Base-by-base conservation (phyloP, 345 rosid species). In the Reutealis trisperma region DNA sequence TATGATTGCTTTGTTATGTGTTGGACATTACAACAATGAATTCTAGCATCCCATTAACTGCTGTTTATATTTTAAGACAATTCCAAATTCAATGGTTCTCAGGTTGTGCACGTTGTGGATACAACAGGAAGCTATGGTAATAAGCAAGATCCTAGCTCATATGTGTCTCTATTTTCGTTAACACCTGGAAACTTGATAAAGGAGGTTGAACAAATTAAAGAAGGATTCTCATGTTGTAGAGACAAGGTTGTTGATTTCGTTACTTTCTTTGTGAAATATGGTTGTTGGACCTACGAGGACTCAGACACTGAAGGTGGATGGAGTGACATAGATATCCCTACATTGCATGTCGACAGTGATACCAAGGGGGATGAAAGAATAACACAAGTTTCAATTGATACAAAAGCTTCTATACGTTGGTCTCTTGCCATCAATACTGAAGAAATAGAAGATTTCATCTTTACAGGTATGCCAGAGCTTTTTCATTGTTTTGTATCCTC, bases 81-180 rank as follows among this genome's bases (percentile, higher is more conserved):
- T 47, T 41, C 63, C 9, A 9, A 51, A 45, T 21, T 41, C n/a
- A 71, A 21, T 71, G 79, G 42, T 75, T 63, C 82, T 58, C 83
- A 89, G 99, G 94, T 95, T 67, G 98, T 96, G 77, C 99, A 93
- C 79, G 89, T 96, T 64, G 96, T 96, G 64, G 96, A 96, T 82
- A 83, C 96, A 68, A 87, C 86, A n/a, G 78, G 81, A 71, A 74
- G 79, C 60, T 71, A 67, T 67, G 84, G 81, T 24, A 89, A 74
- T 69, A 92, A 83, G 78, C 51, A 78, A 78, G 89, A 84, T 63
- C 92, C 90, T 11, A 70, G 63, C 51, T 88, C 97, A 19, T 96
- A 75, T 81, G 73, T 92, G 72, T 86, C 91, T 21, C 78, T 96
- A 18, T 96, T 80, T 86, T 93, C 99, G 63, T 44, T 79, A 25